Conservation (phyloP, 805 yeast genomes). For the Candida ponderosae region DNA sequence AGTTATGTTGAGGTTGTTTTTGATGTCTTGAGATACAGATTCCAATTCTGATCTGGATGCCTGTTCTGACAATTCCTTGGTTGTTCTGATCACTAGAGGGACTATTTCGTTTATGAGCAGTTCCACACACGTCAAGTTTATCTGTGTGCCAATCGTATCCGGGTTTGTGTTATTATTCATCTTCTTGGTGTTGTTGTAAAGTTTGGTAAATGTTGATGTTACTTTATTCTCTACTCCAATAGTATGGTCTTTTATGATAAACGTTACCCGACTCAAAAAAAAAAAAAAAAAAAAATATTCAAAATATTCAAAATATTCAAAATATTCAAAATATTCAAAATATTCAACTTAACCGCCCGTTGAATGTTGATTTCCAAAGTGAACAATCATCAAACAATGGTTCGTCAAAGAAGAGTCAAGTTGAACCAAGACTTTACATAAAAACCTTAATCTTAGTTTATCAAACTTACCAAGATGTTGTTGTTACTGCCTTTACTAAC, state of each 20-base stretch:
- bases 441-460: constrained; percentile 69
- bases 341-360: no score
- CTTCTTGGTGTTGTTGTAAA: no score
- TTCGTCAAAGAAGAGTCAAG: constrained; percentile 27
- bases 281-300: no score
- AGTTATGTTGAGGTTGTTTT: constrained; percentile 8
- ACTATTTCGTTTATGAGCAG: constrained; percentile 69
- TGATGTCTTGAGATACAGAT: constrained; percentile 6
- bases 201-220: no score
- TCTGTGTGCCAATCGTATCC: constrained; percentile 17
- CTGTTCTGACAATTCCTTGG: constrained; percentile 31
- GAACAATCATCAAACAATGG: constrained; percentile 11
- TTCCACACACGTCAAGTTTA: constrained; percentile 51
- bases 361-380: constrained; percentile 16
- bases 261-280: no score
- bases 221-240: no score
- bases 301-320: no score
- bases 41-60: constrained; percentile 6
- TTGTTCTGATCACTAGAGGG: constrained; percentile 62
- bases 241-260: no score
- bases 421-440: constrained; percentile 75
- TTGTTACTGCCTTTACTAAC: constrained; percentile 56
- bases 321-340: no score
- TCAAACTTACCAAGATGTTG: constrained; percentile 56
- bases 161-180: not conserved